phyloP scores from a whole-genome alignment of 2,329 filamentous ascomycete species.

The Cladosporium austrohemisphaericum region DNA sequence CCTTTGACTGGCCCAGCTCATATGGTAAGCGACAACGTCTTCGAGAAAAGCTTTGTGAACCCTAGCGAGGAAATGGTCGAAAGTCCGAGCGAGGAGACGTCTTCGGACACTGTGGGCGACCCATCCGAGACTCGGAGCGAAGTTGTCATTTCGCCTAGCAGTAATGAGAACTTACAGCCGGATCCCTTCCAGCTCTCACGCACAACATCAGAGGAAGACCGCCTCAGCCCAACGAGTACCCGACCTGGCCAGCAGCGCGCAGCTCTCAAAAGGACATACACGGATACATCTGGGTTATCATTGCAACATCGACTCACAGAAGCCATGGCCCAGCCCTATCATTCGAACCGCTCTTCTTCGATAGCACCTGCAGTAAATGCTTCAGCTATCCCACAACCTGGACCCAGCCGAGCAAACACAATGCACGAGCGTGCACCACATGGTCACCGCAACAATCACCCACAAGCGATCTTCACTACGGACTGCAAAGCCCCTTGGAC shows the following conservation, averaged over 20 bases:
- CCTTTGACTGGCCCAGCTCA: constrained; percentile 79
- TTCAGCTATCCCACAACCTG: constrained; percentile 28
- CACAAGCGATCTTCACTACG: constrained; percentile 97
- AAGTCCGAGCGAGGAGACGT: constrained; percentile 40
- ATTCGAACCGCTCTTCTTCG: constrained; percentile 49
- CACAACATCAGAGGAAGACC: constrained; percentile 12
- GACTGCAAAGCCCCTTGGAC: constrained; percentile 88
- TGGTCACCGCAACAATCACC: constrained; percentile 85
- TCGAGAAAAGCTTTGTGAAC: constrained; percentile 71
- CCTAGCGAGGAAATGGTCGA: constrained; percentile 28
- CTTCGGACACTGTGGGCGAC: constrained; percentile 16
- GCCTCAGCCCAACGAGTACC: constrained; percentile 42
- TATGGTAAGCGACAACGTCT: constrained; percentile 70
- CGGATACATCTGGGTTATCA: constrained; percentile 70
- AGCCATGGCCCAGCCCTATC: constrained; percentile 76
- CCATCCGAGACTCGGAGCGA: background rate
- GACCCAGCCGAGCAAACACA: constrained; percentile 31
- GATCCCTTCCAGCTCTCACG: constrained; percentile 6
- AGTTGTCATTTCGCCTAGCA: constrained; percentile 2
- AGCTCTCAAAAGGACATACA: constrained; percentile 76
- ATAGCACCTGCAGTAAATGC: constrained; percentile 30
- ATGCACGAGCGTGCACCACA: constrained; percentile 53
- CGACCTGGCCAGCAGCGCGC: constrained; percentile 22
- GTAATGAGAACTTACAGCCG: constrained; percentile 8
- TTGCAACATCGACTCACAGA: constrained; percentile 82